phyloP scores from a whole-genome alignment of 495 filamentous ascomycete species.

The Aspergillus cavernicola region DNA sequence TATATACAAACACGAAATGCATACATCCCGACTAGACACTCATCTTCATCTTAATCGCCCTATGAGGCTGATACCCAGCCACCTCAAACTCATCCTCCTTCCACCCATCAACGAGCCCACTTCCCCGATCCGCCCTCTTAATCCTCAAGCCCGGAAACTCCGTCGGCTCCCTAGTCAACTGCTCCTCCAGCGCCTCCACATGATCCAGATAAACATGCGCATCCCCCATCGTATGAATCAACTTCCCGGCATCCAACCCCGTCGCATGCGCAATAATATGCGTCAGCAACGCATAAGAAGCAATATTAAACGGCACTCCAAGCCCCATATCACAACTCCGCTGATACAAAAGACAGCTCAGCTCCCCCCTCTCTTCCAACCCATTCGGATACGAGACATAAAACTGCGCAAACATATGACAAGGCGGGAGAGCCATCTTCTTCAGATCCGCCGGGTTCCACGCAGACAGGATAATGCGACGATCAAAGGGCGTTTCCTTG shows the following conservation, averaged over 20 bases:
- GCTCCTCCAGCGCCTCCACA: slow-evolving; percentile 76
- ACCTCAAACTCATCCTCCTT: slow-evolving; percentile 84
- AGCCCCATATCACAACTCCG: slow-evolving; percentile 96
- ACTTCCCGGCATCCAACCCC: slow-evolving; percentile 73
- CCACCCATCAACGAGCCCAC: slow-evolving; percentile 69
- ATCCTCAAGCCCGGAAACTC: slow-evolving; percentile 77
- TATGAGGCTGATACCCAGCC: slow-evolving; percentile 84
- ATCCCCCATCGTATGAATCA: slow-evolving; percentile 95
- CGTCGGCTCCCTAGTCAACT: slow-evolving; percentile 75
- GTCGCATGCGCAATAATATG: slow-evolving; percentile 90
- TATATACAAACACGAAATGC: background rate
- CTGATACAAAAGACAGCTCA: slow-evolving; percentile 88
- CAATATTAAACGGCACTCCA: slow-evolving; percentile 97
- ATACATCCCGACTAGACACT: slow-evolving; percentile 56
- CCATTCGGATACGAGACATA: slow-evolving; percentile 74
- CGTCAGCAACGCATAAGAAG: slow-evolving; percentile 84
- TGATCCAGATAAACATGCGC: slow-evolving; percentile 94
- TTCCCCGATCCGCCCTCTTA: slow-evolving; percentile 57
- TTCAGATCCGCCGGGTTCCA: slow-evolving; percentile 88
- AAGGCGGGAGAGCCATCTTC: slow-evolving; percentile 93
- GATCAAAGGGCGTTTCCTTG: slow-evolving; percentile 75
- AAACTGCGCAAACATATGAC: slow-evolving; percentile 99
- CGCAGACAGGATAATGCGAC: slow-evolving; percentile 81
- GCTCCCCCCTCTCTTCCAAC: slow-evolving; percentile 48
- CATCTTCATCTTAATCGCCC: slow-evolving; percentile 96